phyloP scores from a whole-genome alignment of 805 yeast species.

The Saccharomycopsis oosterbeekiorum region DNA sequence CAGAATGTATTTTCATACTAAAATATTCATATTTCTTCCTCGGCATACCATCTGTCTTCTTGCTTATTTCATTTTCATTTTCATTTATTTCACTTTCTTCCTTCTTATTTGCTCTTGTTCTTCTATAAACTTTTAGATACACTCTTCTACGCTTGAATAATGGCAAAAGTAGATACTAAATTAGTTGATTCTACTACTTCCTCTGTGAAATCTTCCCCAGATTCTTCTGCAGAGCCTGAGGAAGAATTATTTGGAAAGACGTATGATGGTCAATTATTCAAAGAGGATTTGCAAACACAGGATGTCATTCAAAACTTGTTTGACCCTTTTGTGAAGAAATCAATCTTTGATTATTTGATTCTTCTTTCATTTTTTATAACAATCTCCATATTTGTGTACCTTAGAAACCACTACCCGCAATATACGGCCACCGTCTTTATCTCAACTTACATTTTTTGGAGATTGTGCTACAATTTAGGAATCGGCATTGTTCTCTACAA shows the following conservation, averaged over 20 bases:
- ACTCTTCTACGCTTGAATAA: not conserved
- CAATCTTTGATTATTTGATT: constrained; percentile 54
- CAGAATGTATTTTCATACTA: not conserved
- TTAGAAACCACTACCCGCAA: constrained; percentile 22
- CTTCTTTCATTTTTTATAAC: constrained; percentile 34
- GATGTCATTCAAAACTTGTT: constrained; percentile 78
- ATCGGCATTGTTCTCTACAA: constrained; percentile 58
- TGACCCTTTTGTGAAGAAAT: constrained; percentile 65
- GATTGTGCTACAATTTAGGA: constrained; percentile 69
- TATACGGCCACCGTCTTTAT: constrained; percentile 30
- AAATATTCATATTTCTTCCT: too few relatives aligned
- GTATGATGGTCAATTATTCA: constrained; percentile 34
- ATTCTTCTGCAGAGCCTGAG: not conserved
- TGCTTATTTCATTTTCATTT: not conserved
- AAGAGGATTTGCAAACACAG: constrained; percentile 47
- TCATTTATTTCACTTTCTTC: too few relatives aligned
- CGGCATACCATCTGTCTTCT: not conserved
- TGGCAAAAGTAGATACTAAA: not conserved
- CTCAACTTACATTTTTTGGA: constrained; percentile 59
- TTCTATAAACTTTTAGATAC: not conserved
- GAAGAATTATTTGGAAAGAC: constrained; percentile 30
- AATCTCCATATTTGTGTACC: constrained; percentile 25
- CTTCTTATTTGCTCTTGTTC: not conserved
- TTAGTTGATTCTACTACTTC: not conserved
- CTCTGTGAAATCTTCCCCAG: not conserved